Percentiles rank a stretch among this genome's conserved stretches.
phyloP scores from a whole-genome alignment of 371 early-diverging fungal species.

The Dinochytrium kinnereticum region DNA sequence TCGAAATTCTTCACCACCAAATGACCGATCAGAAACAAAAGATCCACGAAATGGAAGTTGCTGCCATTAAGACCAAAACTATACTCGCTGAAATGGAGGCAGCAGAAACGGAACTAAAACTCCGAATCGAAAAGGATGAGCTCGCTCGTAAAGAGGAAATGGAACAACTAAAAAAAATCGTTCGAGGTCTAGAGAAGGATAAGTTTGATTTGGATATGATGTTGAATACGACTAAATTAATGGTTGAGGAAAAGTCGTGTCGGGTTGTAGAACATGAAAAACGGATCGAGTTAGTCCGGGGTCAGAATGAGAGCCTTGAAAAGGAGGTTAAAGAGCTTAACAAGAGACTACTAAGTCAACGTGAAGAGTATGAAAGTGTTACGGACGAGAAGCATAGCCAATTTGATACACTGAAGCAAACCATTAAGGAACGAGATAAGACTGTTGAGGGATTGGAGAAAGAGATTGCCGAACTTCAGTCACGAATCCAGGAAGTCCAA shows the following conservation, averaged over 20 bases:
- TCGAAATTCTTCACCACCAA: background rate
- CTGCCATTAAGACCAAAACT: background rate
- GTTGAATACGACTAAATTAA: background rate
- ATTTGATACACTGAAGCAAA: background rate
- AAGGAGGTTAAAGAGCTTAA: slow-evolving; percentile 2
- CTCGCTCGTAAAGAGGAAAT: background rate
- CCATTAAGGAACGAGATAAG: slow-evolving; percentile 3
- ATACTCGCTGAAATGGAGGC: background rate
- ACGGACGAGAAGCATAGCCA: background rate
- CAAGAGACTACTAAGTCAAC: background rate
- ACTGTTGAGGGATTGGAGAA: background rate
- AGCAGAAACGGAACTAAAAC: background rate
- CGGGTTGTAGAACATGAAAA: background rate
- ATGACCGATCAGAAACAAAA: background rate
- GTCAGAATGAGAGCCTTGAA: background rate
- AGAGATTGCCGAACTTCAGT: background rate
- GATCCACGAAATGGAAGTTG: background rate
- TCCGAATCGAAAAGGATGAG: background rate
- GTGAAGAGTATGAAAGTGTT: background rate
- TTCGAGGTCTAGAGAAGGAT: background rate
- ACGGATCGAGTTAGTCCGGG: no score
- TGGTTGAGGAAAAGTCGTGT: background rate
- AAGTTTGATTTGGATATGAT: background rate
- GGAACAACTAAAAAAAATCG: background rate
- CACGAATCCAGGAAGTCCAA: background rate